phyloP scores from a whole-genome alignment of 2,329 filamentous ascomycete species.

The Aspergillus floridensis region DNA sequence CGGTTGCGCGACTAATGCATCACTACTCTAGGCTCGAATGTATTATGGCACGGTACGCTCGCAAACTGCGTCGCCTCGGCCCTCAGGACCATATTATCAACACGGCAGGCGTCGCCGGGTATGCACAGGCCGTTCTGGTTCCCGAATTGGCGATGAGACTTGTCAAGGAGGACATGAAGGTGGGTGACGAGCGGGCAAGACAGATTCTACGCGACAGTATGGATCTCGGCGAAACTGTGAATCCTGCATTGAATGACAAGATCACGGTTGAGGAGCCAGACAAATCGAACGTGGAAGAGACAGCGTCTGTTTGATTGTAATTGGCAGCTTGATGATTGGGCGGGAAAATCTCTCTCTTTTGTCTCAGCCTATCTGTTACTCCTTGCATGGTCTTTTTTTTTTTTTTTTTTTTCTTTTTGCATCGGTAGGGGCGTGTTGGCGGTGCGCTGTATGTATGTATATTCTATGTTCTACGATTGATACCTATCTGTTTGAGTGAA shows the following conservation, averaged over 20 bases:
- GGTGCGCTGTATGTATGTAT: background rate
- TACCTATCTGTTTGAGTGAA: background rate
- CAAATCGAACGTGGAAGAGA: background rate
- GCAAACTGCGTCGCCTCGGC: constrained; percentile 60
- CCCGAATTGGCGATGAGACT: constrained; percentile 62
- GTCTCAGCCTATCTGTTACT: too few species aligned
- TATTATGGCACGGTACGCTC: constrained; percentile 60
- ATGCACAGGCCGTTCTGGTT: constrained; percentile 72
- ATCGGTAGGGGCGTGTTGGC: too few species aligned
- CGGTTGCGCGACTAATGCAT: constrained; percentile 5
- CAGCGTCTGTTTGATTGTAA: background rate
- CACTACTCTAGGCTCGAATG: constrained; percentile 47
- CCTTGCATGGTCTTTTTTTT: too few species aligned
- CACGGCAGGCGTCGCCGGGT: constrained; percentile 64
- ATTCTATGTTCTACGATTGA: background rate
- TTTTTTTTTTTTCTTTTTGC: too few species aligned
- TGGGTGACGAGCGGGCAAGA: constrained; percentile 47
- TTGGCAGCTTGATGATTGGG: background rate
- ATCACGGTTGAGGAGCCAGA: constrained; percentile 32
- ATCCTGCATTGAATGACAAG: constrained; percentile 62
- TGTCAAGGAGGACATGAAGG: constrained; percentile 59
- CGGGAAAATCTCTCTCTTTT: background rate
- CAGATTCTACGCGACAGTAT: constrained; percentile 65
- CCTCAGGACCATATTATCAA: constrained; percentile 65
- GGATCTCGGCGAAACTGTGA: constrained; percentile 64